Base-by-base conservation (phyloP, 2,329 filamentous ascomycete genomes). In the Pseudofabraea citricarpa region DNA sequence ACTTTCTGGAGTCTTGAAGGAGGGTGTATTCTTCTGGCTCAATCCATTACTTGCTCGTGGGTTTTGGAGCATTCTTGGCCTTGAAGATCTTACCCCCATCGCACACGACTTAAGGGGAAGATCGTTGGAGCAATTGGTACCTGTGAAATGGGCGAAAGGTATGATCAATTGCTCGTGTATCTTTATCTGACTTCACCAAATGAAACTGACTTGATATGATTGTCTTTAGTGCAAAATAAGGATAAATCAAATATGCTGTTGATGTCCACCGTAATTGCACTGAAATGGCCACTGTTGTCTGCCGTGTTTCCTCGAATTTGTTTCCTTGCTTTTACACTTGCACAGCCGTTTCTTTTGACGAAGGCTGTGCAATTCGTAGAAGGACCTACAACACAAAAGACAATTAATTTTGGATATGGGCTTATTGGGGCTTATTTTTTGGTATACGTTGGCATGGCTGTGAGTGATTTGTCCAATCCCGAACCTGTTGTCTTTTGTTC, bases 11-110 rank as follows among this genome's bases (percentile, higher is more conserved):
- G 52, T 67, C 12, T 57, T 65, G 29, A 60, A 48, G 20, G 54
- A 58, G 18, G 54, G 56, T 15, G 47, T 66, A 24, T 63, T 64
- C 44, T 63, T 53, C 52, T 68, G 64, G 65, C 43, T 68, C 2
- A 65, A 63, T 43, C 49, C 47, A 3, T 43, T 67, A 6, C 60
- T 68, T 43, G 29, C 49, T 7, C 41, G 39, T 13, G 64, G 65
- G 1, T 64, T 56, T 36, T 47, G 48, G 2, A 58, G 51, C 8
- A 43, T 63, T 9, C 43, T 67, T 5, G 51, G 48, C 2, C 43
- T 61, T 18, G 56, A 64, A 5, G 56, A 61, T 42, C 50, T 68
- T 1, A 51, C 48, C n/a, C 27, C 20, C n/a, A 27, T 27, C 39
- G 12, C 26, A 16, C 19, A 38, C 10, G 26, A 47, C 5, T 20